Conservation (phyloP, 2,329 filamentous ascomycete species). For the Colletotrichum camelliae region DNA sequence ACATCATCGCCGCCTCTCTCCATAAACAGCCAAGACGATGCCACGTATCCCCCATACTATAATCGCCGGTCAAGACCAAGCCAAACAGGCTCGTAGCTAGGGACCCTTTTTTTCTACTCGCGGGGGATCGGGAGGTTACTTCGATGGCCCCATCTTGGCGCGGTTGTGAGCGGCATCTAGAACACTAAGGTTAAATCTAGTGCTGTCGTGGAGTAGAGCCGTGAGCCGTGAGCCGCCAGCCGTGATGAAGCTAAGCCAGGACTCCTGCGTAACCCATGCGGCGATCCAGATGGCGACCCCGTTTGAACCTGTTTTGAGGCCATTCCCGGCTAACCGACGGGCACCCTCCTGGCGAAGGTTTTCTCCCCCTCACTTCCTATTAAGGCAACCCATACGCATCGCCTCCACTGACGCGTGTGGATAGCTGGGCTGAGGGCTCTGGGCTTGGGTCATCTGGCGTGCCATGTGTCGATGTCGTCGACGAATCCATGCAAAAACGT, state of each 20-base stretch:
- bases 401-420: background rate
- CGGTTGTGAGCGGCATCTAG: background rate
- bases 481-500: background rate
- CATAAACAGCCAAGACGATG: background rate
- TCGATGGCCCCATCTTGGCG: background rate
- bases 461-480: background rate
- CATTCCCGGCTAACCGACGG: background rate
- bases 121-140: background rate
- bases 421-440: background rate
- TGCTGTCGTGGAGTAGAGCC: background rate
- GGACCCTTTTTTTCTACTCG: background rate
- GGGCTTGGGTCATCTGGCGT: background rate
- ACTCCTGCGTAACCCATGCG: background rate
- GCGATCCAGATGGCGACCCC: background rate
- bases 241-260: background rate
- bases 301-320: conserved; percentile 2
- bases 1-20: background rate
- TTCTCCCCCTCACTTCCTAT: conserved; percentile 5
- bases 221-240: background rate
- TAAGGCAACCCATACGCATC: background rate
- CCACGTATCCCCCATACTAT: background rate
- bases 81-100: background rate
- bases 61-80: background rate
- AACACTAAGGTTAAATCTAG: conserved; percentile 3
- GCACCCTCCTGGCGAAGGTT: conserved; percentile 1